phyloP scores from a whole-genome alignment of 208 protist genomes.

The Leishmania lainsoni region DNA sequence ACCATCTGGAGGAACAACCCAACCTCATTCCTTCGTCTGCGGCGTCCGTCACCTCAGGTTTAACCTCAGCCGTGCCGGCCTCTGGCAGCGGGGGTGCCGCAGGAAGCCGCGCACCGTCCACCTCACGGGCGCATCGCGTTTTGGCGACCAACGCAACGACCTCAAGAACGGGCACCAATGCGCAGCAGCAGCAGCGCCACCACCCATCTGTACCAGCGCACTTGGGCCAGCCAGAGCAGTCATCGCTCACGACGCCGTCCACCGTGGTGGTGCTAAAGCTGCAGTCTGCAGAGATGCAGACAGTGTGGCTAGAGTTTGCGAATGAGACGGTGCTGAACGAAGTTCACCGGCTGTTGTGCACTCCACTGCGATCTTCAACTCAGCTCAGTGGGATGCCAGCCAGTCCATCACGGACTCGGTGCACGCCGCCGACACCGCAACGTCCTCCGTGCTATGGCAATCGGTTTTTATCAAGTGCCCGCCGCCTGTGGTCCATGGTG shows the following conservation, averaged over 20 bases:
- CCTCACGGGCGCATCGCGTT: not conserved
- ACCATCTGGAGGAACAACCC: conserved; percentile 13
- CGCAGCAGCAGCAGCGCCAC: not conserved
- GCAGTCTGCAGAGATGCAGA: conserved; percentile 27
- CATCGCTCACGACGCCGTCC: not conserved
- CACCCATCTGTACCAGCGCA: not conserved
- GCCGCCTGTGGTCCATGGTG: conserved; percentile 41
- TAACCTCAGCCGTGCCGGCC: not conserved
- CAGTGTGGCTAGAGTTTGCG: conserved; percentile 39
- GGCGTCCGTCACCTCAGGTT: not conserved
- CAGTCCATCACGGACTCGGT: not conserved
- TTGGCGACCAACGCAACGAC: not conserved
- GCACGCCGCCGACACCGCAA: not conserved
- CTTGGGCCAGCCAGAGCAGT: not conserved
- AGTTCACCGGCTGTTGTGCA: conserved; percentile 25
- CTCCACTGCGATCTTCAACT: conserved; percentile 15
- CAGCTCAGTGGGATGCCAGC: too few relatives aligned
- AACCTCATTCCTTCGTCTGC: not conserved
- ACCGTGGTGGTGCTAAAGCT: conserved; percentile 25
- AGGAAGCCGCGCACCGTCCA: not conserved
- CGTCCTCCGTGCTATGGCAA: conserved; percentile 31
- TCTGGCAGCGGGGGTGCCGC: not conserved
- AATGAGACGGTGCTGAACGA: conserved; percentile 25
- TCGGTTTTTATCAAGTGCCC: conserved; percentile 54
- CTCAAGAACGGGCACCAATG: not conserved